These are phyloP conservation scores for Teratosphaeria pseudoeucalypti DNA, from an alignment of 2,329 filamentous ascomycete species.

Conservation along the genomic window DNA sequence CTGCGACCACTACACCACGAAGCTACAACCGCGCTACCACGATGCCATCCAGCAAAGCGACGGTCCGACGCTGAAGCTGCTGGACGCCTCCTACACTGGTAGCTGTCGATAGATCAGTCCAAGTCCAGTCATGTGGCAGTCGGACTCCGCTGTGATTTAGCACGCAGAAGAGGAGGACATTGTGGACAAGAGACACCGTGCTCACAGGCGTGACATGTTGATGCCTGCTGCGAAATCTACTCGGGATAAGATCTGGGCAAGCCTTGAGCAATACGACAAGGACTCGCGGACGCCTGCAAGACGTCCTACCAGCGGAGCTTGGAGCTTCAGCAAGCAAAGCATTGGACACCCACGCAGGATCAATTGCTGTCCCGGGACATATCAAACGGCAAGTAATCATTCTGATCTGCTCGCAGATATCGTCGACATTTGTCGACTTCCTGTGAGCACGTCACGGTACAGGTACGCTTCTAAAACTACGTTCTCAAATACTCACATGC, in stretches of 20 bases:
- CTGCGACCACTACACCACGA: slow-evolving; percentile 47
- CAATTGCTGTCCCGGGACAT: slow-evolving; percentile 5
- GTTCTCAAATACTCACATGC: neutral
- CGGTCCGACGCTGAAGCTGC: slow-evolving; percentile 54
- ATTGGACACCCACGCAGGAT: slow-evolving; percentile 51
- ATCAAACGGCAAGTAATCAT: slow-evolving; percentile 20
- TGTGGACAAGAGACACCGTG: slow-evolving; percentile 52
- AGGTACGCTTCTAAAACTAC: neutral
- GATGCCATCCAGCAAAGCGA: slow-evolving; percentile 65
- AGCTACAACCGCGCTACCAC: slow-evolving; percentile 59
- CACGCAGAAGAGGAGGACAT: slow-evolving; percentile 7
- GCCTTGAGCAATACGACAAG: neutral
- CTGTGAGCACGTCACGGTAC: neutral
- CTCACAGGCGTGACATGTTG: slow-evolving; percentile 42
- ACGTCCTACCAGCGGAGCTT: slow-evolving; percentile 54
- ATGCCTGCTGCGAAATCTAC: neutral
- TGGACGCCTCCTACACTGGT: slow-evolving; percentile 55
- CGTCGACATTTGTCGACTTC: neutral
- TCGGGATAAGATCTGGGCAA: slow-evolving; percentile 9
- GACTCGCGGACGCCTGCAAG: slow-evolving; percentile 49
- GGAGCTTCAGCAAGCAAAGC: slow-evolving; percentile 58
- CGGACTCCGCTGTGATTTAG: slow-evolving; percentile 23
- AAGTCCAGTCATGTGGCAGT: slow-evolving; percentile 52
- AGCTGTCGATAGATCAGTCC: slow-evolving; percentile 52
- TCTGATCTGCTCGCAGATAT: slow-evolving; percentile 1